phyloP scores from a whole-genome alignment of 2,329 filamentous ascomycete genomes.

The Tothia fuscella region DNA sequence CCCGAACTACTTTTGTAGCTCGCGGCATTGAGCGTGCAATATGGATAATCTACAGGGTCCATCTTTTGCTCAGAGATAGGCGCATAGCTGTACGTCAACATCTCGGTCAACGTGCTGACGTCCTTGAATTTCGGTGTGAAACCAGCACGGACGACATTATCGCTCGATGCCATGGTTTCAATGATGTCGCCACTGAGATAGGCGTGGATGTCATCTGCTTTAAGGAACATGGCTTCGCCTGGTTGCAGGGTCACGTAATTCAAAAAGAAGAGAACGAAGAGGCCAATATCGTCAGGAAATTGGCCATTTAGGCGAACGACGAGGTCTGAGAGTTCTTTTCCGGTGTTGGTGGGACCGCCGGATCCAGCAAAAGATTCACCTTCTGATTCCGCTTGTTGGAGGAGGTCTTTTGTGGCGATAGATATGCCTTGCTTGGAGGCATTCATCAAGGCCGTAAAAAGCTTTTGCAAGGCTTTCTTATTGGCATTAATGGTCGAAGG shows the following conservation, averaged over 20 bases:
- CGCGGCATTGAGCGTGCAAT: slow-evolving; percentile 65
- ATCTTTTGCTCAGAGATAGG: slow-evolving; percentile 95
- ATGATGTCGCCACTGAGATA: slow-evolving; percentile 91
- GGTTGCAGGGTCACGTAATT: slow-evolving; percentile 83
- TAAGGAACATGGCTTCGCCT: slow-evolving; percentile 91
- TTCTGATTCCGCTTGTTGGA: slow-evolving; percentile 57
- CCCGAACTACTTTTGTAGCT: slow-evolving; percentile 70
- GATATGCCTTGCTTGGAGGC: slow-evolving; percentile 55
- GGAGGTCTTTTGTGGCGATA: slow-evolving; percentile 53
- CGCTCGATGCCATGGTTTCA: slow-evolving; percentile 98
- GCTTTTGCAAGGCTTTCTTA: slow-evolving; percentile 63
- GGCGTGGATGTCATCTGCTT: slow-evolving; percentile 94
- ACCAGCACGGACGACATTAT: slow-evolving; percentile 94
- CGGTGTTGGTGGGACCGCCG: slow-evolving; percentile 55
- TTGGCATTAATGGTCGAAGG: slow-evolving; percentile 40
- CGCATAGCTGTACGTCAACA: slow-evolving; percentile 92
- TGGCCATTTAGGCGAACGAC: slow-evolving; percentile 66
- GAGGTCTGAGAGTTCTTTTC: slow-evolving; percentile 62
- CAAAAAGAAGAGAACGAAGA: slow-evolving; percentile 94
- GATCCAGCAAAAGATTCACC: slow-evolving; percentile 62
- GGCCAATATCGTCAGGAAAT: slow-evolving; percentile 80
- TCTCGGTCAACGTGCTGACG: slow-evolving; percentile 72
- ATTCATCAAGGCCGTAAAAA: slow-evolving; percentile 73
- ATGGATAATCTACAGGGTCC: slow-evolving; percentile 72
- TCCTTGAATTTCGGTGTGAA: slow-evolving; percentile 99